phyloP scores from a whole-genome alignment of 2,329 filamentous ascomycete genomes.

The Nothomitra cinnamomea region DNA sequence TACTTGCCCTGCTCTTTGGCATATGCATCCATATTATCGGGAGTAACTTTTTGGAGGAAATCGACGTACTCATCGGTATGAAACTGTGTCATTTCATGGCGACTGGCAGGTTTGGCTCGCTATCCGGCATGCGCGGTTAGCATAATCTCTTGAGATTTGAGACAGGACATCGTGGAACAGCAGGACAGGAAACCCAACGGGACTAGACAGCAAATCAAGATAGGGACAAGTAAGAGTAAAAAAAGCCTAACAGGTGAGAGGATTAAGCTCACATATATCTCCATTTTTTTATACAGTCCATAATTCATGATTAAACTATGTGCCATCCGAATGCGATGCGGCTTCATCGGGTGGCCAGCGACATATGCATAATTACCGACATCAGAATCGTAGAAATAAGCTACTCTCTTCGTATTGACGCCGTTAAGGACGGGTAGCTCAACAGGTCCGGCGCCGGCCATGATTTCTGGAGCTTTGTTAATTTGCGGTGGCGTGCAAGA shows the following conservation, averaged over 20 bases:
- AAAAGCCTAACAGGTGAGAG: background rate
- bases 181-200: background rate
- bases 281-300: constrained; percentile 8
- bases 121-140: constrained; percentile 19
- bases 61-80: constrained; percentile 59
- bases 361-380: constrained; percentile 98
- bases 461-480: constrained; percentile 13
- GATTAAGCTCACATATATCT: constrained; percentile 6
- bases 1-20: constrained; percentile 69
- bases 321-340: constrained; percentile 49
- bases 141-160: background rate
- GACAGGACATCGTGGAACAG: background rate
- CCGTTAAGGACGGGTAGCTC: constrained; percentile 33
- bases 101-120: constrained; percentile 55
- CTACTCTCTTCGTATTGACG: constrained; percentile 60
- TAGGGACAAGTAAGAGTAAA: too few species aligned
- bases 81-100: constrained; percentile 11
- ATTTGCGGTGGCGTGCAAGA: background rate
- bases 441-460: constrained; percentile 36
- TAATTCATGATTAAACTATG: constrained; percentile 22
- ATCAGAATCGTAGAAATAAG: constrained; percentile 97
- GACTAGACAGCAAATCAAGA: background rate
- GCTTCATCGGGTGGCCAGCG: constrained; percentile 50
- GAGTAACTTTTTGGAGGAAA: constrained; percentile 72
- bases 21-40: constrained; percentile 95